A percentile compares a stretch with the other conserved stretches of the same genome.
These are phyloP conservation scores for Chrysosporium keratinophilum DNA, from an alignment of 2,329 filamentous ascomycete genomes.

Conservation along the genomic window DNA sequence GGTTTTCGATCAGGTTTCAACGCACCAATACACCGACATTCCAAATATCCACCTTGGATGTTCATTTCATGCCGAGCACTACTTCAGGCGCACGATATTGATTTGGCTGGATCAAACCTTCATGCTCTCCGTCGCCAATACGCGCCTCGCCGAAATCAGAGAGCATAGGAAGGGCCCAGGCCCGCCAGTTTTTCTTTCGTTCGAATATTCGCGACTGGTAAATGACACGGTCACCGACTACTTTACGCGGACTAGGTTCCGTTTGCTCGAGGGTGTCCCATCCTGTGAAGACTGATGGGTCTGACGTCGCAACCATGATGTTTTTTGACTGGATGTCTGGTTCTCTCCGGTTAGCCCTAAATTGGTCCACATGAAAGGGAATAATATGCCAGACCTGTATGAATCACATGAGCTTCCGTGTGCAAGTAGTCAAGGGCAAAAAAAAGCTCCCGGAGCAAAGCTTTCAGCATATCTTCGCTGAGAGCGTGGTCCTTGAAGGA, in stretches of 20 bases:
- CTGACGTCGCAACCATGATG: constrained; percentile 24
- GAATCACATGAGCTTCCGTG: constrained; percentile 12
- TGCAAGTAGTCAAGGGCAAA: constrained; percentile 10
- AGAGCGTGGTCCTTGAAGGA: constrained; percentile 1
- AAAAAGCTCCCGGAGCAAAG: constrained; percentile 7
- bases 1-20: too few species aligned
- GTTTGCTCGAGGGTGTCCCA: constrained; percentile 19
- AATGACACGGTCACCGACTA: constrained; percentile 18
- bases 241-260: constrained; percentile 19
- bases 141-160: constrained; percentile 23
- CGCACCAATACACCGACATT: constrained; percentile 12
- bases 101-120: constrained; percentile 36
- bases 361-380: background rate
- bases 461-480: constrained; percentile 6
- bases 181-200: constrained; percentile 10
- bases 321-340: constrained; percentile 22
- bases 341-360: background rate
- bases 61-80: constrained; percentile 22
- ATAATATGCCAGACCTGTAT: constrained; percentile 8
- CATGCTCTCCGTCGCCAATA: constrained; percentile 21
- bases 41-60: constrained; percentile 26
- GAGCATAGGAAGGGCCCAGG: constrained; percentile 14
- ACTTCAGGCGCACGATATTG: constrained; percentile 25
- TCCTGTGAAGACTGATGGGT: constrained; percentile 17
- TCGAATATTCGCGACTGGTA: constrained; percentile 21